These are phyloP conservation scores for Exophiala bonariae DNA, from an alignment of 2,329 filamentous ascomycete genomes.

Conservation along the genomic window DNA sequence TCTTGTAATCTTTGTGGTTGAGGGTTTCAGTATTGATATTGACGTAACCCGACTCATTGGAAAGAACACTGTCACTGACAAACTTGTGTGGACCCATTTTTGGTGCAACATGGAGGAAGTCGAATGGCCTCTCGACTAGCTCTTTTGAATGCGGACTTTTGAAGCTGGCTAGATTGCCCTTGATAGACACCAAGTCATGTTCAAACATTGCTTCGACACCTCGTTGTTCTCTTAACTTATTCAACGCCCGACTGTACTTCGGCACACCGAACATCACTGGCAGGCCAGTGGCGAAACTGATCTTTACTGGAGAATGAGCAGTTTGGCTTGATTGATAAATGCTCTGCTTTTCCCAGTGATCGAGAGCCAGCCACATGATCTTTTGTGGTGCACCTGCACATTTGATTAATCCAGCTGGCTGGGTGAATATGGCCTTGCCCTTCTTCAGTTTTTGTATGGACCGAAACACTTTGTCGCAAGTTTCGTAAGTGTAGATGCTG, in stretches of 20 bases:
- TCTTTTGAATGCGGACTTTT: constrained; percentile 44
- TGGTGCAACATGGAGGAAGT: constrained; percentile 58
- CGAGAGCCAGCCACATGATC: constrained; percentile 62
- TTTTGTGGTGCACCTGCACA: constrained; percentile 64
- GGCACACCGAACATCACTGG: constrained; percentile 61
- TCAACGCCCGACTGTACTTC: constrained; percentile 58
- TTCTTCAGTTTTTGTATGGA: constrained; percentile 49
- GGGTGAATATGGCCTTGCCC: constrained; percentile 60
- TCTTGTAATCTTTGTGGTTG: constrained; percentile 55
- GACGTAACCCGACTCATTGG: constrained; percentile 57
- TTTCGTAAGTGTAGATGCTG: constrained; percentile 60
- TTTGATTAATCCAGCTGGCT: constrained; percentile 59
- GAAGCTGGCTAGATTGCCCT: constrained; percentile 68
- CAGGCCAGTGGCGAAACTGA: constrained; percentile 57
- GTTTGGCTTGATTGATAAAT: constrained; percentile 48
- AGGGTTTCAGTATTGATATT: constrained; percentile 56
- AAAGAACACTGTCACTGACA: constrained; percentile 54
- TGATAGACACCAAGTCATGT: constrained; percentile 75
- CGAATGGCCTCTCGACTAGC: constrained; percentile 50
- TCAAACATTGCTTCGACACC: constrained; percentile 60
- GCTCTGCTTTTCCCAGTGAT: constrained; percentile 58
- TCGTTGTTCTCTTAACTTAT: constrained; percentile 54
- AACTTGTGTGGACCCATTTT: constrained; percentile 61
- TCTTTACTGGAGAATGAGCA: constrained; percentile 47
- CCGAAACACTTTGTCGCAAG: constrained; percentile 54